These are phyloP conservation scores for Solanum tarapatanum DNA, from an alignment of 257 asterid species.

Conservation along the genomic window DNA sequence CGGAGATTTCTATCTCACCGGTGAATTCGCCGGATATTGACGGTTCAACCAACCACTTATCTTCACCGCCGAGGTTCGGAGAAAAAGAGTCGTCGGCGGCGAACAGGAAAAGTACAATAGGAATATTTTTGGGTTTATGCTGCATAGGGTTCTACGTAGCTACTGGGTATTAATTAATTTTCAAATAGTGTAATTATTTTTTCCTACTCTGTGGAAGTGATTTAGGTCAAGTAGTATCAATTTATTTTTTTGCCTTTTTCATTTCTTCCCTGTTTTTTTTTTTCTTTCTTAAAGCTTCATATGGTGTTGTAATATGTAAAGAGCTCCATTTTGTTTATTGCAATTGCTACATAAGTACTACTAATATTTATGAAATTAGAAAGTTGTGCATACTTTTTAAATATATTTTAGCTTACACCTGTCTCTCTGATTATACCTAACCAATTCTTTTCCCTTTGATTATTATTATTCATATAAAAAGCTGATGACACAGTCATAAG, in stretches of 20 bases:
- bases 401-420: neutral
- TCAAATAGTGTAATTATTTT: neutral
- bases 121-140: conserved; percentile 31
- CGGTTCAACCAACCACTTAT: conserved; percentile 34
- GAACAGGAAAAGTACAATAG: conserved; percentile 3
- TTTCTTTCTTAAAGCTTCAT: neutral
- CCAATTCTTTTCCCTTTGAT: neutral
- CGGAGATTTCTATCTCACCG: conserved; percentile 36
- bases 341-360: neutral
- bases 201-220: neutral
- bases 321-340: neutral
- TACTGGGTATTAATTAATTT: neutral
- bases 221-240: neutral
- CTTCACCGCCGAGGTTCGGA: conserved; percentile 42
- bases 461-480: neutral
- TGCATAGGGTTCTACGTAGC: conserved; percentile 30
- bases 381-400: neutral
- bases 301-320: neutral
- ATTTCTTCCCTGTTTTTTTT: neutral
- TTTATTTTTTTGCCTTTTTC: neutral
- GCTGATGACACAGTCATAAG: neutral
- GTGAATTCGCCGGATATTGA: conserved; percentile 22
- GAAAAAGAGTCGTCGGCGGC: conserved; percentile 16
- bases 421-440: neutral
- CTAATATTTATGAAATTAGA: neutral